Evolutionary conservation across 495 filamentous ascomycete genomes (phyloP).

Genomic region (Tuber indicum): DNA sequence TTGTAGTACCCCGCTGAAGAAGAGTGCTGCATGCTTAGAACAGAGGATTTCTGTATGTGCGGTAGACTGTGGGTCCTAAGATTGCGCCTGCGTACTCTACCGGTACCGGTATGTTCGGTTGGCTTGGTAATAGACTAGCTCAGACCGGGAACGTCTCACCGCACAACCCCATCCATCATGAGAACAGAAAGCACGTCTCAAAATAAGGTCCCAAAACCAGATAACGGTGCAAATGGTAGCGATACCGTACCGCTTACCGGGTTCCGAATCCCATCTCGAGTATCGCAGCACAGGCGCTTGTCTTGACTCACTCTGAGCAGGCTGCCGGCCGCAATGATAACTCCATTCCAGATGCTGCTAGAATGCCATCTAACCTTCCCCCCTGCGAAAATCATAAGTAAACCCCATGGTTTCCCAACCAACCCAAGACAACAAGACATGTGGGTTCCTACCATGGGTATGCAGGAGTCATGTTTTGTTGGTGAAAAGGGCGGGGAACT

Average conservation of each 20-base stretch:
- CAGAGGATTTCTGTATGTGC: not conserved
- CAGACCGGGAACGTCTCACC: not conserved
- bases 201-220: not conserved
- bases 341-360: not conserved
- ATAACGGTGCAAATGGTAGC: not conserved
- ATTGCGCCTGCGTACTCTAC: not conserved
- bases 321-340: not conserved
- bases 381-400: not conserved
- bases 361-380: too few species aligned
- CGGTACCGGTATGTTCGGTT: not conserved
- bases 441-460: not conserved
- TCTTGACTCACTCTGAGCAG: not conserved
- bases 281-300: not conserved
- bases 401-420: not conserved
- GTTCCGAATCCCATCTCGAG: not conserved
- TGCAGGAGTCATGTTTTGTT: not conserved
- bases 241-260: not conserved
- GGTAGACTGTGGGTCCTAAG: not conserved
- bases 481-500: not conserved
- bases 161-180: not conserved
- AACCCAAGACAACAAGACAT: not conserved
- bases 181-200: not conserved
- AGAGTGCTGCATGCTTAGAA: not conserved
- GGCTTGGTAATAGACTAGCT: not conserved
- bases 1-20: too few species aligned